phyloP scores from a whole-genome alignment of 169 alveolate species.

The Plasmodium knowlesi region DNA sequence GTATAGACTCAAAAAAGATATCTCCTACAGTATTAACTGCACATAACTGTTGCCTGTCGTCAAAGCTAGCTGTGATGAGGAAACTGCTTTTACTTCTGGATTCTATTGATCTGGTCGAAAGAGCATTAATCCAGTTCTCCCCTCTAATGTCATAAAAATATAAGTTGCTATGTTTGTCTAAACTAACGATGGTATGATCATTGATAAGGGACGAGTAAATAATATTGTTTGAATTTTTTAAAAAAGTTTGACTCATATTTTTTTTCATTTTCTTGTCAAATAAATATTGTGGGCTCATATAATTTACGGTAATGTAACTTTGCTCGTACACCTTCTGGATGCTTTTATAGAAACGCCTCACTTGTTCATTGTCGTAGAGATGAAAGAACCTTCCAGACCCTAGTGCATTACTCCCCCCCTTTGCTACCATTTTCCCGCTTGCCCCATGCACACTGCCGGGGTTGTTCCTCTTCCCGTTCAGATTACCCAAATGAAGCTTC shows the following conservation, averaged over 20 bases:
- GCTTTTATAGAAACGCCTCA: not conserved
- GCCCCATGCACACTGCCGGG: not conserved
- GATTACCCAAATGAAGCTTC: conserved; percentile 29
- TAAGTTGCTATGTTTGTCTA: conserved; percentile 13
- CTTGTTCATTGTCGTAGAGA: not conserved
- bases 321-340: conserved; percentile 3
- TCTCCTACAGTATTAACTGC: conserved; percentile 6
- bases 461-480: not conserved
- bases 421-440: not conserved
- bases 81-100: not conserved
- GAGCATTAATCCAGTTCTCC: conserved; percentile 42
- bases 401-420: not conserved
- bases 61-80: conserved; percentile 9
- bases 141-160: conserved; percentile 60
- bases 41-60: conserved; percentile 46
- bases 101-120: not conserved
- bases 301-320: conserved; percentile 6
- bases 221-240: not conserved
- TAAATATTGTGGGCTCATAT: conserved; percentile 1
- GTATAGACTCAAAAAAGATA: conserved; percentile 18
- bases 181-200: conserved; percentile 22
- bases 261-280: conserved; percentile 64
- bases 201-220: conserved; percentile 16
- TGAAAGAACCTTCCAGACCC: not conserved
- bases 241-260: not conserved